Percentiles rank a stretch among this genome's conserved stretches.
phyloP scores from a whole-genome alignment of 345 rosid genomes.

The Gossypium sturtianum region DNA sequence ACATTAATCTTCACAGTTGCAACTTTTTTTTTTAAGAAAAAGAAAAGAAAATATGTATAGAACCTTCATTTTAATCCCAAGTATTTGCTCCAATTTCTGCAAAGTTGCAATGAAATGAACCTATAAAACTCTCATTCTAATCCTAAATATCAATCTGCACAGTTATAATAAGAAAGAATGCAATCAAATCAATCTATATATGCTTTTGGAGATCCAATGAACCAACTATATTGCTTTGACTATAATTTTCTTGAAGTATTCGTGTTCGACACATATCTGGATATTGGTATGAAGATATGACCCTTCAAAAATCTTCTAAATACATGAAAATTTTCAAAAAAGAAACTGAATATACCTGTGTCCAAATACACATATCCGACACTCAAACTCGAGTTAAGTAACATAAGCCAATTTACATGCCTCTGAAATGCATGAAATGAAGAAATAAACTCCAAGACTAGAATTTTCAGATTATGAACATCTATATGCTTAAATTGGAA shows the following conservation, averaged over 20 bases:
- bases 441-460: constrained; percentile 2
- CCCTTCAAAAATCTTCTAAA: no score
- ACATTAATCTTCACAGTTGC: no score
- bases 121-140: constrained; percentile 9
- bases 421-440: not conserved
- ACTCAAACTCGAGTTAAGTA: not conserved
- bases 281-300: no score
- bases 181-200: not conserved
- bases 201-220: constrained; percentile 2
- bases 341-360: no score
- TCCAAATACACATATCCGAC: no score
- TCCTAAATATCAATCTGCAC: not conserved
- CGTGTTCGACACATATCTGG: no score
- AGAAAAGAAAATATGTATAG: not conserved
- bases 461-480: constrained; percentile 6
- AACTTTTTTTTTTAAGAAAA: no score
- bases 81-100: constrained; percentile 32
- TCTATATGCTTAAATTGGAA: not conserved
- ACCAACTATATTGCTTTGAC: not conserved
- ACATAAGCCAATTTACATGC: not conserved
- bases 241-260: no score
- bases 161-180: not conserved
- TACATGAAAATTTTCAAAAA: no score
- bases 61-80: constrained; percentile 3
- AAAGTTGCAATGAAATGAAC: constrained; percentile 1